A percentile compares a stretch with the other conserved stretches of the same genome.
phyloP scores from a whole-genome alignment of 106 monocot genomes.

The Dioscorea zingiberensis region DNA sequence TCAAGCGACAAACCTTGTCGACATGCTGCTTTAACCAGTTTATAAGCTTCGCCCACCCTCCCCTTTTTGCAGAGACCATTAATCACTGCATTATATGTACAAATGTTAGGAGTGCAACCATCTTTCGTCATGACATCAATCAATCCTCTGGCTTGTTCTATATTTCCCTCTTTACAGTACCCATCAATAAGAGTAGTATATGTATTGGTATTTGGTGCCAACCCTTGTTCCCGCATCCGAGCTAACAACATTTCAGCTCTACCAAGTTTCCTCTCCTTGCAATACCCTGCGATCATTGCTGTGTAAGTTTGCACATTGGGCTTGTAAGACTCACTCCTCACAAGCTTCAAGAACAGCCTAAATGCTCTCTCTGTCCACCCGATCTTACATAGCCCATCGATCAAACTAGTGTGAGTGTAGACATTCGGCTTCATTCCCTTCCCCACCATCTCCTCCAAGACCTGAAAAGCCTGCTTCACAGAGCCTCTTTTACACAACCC shows the following conservation, averaged over 20 bases:
- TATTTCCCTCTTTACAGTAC: slow-evolving; percentile 73
- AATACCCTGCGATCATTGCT: slow-evolving; percentile 89
- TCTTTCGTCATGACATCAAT: slow-evolving; percentile 55
- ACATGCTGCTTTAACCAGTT: slow-evolving; percentile 30
- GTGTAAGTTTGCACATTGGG: slow-evolving; percentile 89
- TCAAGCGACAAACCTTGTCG: slow-evolving; percentile 54
- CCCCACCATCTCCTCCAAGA: slow-evolving; percentile 78
- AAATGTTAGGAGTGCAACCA: slow-evolving; percentile 63
- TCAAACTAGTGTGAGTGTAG: slow-evolving; percentile 79
- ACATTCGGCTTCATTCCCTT: slow-evolving; percentile 85
- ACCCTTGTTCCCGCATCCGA: slow-evolving; percentile 76
- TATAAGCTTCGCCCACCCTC: slow-evolving; percentile 50
- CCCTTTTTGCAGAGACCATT: slow-evolving; percentile 72
- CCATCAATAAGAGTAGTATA: slow-evolving; percentile 78
- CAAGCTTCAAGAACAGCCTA: slow-evolving; percentile 87
- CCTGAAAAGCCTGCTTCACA: slow-evolving; percentile 89
- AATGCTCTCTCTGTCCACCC: slow-evolving; percentile 97
- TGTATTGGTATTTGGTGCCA: slow-evolving; percentile 71
- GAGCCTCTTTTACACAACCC: slow-evolving; percentile 76
- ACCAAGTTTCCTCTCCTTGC: slow-evolving; percentile 71
- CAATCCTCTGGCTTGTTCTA: slow-evolving; percentile 50
- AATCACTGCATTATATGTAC: slow-evolving; percentile 72
- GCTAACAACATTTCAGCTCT: slow-evolving; percentile 83
- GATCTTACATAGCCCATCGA: slow-evolving; percentile 89
- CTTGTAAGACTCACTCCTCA: slow-evolving; percentile 76